Base-by-base conservation (phyloP, 345 rosid species). In the Gossypioides kirkii region DNA sequence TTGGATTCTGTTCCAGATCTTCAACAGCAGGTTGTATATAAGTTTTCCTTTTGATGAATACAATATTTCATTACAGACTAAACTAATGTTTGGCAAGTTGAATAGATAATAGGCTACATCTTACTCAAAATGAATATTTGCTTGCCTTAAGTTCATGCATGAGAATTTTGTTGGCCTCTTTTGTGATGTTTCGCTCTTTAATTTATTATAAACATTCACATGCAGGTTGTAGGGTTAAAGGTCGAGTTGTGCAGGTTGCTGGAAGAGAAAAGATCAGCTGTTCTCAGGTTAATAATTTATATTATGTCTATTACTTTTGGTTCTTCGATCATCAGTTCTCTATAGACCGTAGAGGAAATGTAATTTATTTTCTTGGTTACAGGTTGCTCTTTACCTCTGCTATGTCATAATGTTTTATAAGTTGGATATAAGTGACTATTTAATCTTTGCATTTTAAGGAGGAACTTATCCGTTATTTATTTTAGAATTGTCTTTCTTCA, bases 191-290 rank as follows among this genome's bases (percentile, higher is more conserved):
- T 68, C 22, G 1, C 18, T 47, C 56, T 25, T 32, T 67, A 23
- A 49, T 47, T 14, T 67, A 54, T 67, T 49, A 17, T 49, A 26
- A 68, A 49, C 71, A 28, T 43, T 32, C 18, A 52, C 66, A 66
- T 84, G 82, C 92, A 96, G 99, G 96, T 91, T 25, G 86, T 85
- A 22, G 91, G 89, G 88, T 79, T 96, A 86, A 96, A 96, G 86
- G 95, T 81, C 71, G 98, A 93, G 82, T 83, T 96, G 80, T 93
- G 94, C 87, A 91, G 85, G 75, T 84, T 96, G 84, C 86, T 96
- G 70, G 99, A 96, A 81, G 98, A 96, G 77, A 96, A 96, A 86
- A 85, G 97, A 89, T 91, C 99, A 74, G 87, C 96, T 76, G 60
- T 85, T 62, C 96, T 96, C 74, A 96, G 99, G 99, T 96, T 76